Evolutionary conservation across 1,284 basidiomycete species (phyloP).

Genomic region (Marasmius sp.): DNA sequence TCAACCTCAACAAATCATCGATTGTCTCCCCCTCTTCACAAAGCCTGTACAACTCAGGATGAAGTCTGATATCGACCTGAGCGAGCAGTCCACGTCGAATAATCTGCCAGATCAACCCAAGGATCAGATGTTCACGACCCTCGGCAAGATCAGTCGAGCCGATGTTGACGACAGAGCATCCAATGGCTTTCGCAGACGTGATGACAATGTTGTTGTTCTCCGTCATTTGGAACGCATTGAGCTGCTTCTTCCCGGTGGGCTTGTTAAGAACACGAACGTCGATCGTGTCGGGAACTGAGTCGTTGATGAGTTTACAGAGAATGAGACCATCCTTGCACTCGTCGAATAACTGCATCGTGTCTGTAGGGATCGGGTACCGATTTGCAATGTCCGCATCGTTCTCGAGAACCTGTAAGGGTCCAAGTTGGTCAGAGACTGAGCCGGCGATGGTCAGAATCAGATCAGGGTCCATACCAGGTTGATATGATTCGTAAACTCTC

Average conservation of each 20-base stretch:
- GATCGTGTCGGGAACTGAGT: slow-evolving; percentile 98
- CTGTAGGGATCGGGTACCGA: slow-evolving; percentile 92
- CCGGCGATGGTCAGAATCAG: not conserved
- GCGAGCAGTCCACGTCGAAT: slow-evolving; percentile 91
- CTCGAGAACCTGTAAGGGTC: slow-evolving; percentile 70
- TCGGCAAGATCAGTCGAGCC: slow-evolving; percentile 92
- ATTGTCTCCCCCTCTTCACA: slow-evolving; percentile 97
- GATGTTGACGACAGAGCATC: slow-evolving; percentile 98
- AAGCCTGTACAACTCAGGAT: slow-evolving; percentile 94
- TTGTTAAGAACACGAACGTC: slow-evolving; percentile 98
- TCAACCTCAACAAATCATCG: slow-evolving; percentile 90
- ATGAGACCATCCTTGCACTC: slow-evolving; percentile 95
- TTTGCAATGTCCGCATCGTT: slow-evolving; percentile 85
- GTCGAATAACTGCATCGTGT: slow-evolving; percentile 99
- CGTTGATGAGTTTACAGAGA: slow-evolving; percentile 98
- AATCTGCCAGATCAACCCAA: slow-evolving; percentile 99
- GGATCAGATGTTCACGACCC: slow-evolving; percentile 93
- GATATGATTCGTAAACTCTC: slow-evolving; percentile 97
- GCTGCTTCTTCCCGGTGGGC: slow-evolving; percentile 69
- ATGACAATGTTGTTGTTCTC: slow-evolving; percentile 99
- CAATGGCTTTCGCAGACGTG: slow-evolving; percentile 96
- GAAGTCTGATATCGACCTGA: slow-evolving; percentile 97
- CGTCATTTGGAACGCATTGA: slow-evolving; percentile 97
- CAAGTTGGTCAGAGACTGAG: slow-evolving; percentile 7
- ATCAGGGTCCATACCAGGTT: slow-evolving; percentile 61